Evolutionary conservation across 179 eudicot species (phyloP).

Genomic region (Amaranthus tricolor): DNA sequence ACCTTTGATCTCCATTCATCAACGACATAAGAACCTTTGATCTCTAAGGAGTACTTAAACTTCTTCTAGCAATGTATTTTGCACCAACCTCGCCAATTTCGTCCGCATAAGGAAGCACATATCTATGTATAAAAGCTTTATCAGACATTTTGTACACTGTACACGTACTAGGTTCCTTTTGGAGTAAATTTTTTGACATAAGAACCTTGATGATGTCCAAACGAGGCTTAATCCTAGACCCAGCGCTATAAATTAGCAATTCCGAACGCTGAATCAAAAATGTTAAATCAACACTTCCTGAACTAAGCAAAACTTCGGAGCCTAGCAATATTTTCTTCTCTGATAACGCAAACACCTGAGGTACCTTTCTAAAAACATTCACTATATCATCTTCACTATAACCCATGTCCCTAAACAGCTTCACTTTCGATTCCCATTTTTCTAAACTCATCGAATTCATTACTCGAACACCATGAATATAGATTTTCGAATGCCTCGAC

Average conservation of each 20-base stretch:
- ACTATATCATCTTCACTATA: slow-evolving; percentile 32
- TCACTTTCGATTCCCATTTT: slow-evolving; percentile 34
- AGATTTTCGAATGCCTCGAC: slow-evolving; percentile 30
- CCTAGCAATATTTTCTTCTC: slow-evolving; percentile 31
- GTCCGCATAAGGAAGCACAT: slow-evolving; percentile 30
- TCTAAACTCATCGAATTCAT: slow-evolving; percentile 28
- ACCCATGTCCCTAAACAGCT: slow-evolving; percentile 35
- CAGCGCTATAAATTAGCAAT: slow-evolving; percentile 33
- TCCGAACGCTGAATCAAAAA: slow-evolving; percentile 26
- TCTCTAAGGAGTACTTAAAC: background rate
- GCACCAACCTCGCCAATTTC: slow-evolving; percentile 23
- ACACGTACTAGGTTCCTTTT: slow-evolving; percentile 15
- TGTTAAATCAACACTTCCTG: slow-evolving; percentile 27
- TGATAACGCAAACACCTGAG: slow-evolving; percentile 35
- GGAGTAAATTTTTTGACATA: slow-evolving; percentile 27
- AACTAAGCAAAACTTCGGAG: slow-evolving; percentile 19
- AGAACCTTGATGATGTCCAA: slow-evolving; percentile 31
- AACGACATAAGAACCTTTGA: background rate
- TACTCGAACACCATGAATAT: slow-evolving; percentile 31
- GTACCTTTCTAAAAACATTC: slow-evolving; percentile 20
- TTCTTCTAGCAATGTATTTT: slow-evolving; percentile 2
- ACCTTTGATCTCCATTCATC: background rate
- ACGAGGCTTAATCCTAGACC: slow-evolving; percentile 38
- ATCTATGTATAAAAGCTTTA: slow-evolving; percentile 25
- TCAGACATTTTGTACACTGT: slow-evolving; percentile 17